A percentile compares a stretch with the other conserved stretches of the same genome.
Evolutionary conservation across 345 rosid species (phyloP).

Genomic region (Linum tenue): DNA sequence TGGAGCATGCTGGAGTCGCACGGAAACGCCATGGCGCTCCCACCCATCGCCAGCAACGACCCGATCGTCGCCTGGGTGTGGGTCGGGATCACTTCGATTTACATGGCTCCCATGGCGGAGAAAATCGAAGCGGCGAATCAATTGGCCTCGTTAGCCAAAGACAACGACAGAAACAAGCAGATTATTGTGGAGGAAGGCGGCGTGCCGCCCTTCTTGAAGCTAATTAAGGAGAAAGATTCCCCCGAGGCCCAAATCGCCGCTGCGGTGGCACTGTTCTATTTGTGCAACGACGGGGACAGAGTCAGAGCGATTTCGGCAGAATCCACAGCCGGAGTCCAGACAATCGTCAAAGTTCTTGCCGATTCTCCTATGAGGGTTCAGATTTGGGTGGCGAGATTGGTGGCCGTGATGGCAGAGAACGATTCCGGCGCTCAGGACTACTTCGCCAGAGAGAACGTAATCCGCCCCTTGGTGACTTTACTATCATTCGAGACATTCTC

Average conservation of each 20-base stretch:
- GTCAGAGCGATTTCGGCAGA: slow-evolving; percentile 26
- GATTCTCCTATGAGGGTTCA: slow-evolving; percentile 45
- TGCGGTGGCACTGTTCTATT: slow-evolving; percentile 27
- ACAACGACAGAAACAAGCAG: slow-evolving; percentile 48
- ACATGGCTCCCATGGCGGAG: slow-evolving; percentile 39
- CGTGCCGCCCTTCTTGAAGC: slow-evolving; percentile 35
- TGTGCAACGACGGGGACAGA: slow-evolving; percentile 29
- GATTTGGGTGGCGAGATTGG: slow-evolving; percentile 39
- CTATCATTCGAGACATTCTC: slow-evolving; percentile 30
- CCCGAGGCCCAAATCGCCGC: slow-evolving; percentile 48
- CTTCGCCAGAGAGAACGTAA: slow-evolving; percentile 38
- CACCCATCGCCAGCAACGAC: slow-evolving; percentile 59
- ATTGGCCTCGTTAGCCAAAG: slow-evolving; percentile 43
- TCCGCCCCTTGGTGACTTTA: slow-evolving; percentile 35
- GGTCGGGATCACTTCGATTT: slow-evolving; percentile 39
- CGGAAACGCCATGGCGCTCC: slow-evolving; percentile 33
- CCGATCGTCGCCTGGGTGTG: slow-evolving; percentile 68
- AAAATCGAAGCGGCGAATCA: slow-evolving; percentile 43
- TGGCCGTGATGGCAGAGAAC: slow-evolving; percentile 41
- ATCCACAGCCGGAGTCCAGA: slow-evolving; percentile 27
- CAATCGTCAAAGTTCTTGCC: slow-evolving; percentile 37
- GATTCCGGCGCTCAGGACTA: slow-evolving; percentile 37
- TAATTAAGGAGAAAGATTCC: slow-evolving; percentile 41
- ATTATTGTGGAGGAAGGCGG: slow-evolving; percentile 59
- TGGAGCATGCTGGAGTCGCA: slow-evolving; percentile 39